These are phyloP conservation scores for Ophiostoma sp. DNA, from an alignment of 2,329 filamentous ascomycete species.

Conservation along the genomic window DNA sequence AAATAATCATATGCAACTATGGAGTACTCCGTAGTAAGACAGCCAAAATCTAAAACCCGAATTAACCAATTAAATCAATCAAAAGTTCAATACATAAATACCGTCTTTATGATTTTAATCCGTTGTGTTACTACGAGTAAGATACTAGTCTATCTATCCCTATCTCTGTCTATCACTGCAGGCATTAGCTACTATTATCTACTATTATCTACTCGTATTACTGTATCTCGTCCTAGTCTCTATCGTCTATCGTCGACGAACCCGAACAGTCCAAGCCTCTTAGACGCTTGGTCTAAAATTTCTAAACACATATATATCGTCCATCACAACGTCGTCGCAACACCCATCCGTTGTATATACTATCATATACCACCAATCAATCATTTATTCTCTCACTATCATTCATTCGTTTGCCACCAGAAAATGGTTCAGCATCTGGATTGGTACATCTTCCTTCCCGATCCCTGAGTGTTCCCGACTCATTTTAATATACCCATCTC, in stretches of 20 bases:
- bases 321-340: no score
- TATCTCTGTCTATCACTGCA: not conserved
- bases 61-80: not conserved
- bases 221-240: slow-evolving; percentile 2
- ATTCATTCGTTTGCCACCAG: slow-evolving; percentile 6
- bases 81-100: not conserved
- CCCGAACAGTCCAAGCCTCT: not conserved
- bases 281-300: slow-evolving; percentile 3
- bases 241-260: not conserved
- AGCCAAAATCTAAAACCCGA: no score
- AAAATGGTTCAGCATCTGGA: slow-evolving; percentile 21
- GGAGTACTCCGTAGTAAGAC: no score
- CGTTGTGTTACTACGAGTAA: not conserved
- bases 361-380: not conserved
- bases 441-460: slow-evolving; percentile 17
- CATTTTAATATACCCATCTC: not conserved
- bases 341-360: no score
- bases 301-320: slow-evolving; percentile 7
- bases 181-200: not conserved
- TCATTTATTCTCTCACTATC: not conserved
- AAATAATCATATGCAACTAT: not conserved
- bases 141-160: not conserved
- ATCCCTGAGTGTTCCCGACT: slow-evolving; percentile 14
- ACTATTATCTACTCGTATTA: slow-evolving; percentile 9
- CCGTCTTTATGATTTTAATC: not conserved